These are phyloP conservation scores for Juncus inflexus DNA, from an alignment of 176 grass and related monocot species.

Conservation along the genomic window DNA sequence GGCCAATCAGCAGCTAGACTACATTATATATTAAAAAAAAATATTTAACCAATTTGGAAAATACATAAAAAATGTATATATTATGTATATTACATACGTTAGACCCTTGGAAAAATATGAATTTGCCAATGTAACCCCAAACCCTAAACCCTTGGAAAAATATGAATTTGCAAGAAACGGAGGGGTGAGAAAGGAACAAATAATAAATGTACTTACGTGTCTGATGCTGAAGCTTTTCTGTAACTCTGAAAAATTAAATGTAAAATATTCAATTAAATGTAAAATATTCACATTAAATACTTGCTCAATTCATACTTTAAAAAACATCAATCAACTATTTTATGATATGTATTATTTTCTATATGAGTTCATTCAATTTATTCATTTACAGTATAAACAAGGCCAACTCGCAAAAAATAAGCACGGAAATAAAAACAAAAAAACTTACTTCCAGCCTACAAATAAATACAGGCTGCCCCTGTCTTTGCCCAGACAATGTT, in stretches of 20 bases:
- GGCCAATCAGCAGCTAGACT: conserved; percentile 80
- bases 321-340: too few species aligned
- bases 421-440: neutral
- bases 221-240: conserved; percentile 73
- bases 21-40: conserved; percentile 29
- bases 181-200: conserved; percentile 8
- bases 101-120: too few species aligned
- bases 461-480: conserved; percentile 92
- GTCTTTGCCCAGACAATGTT: conserved; percentile 89
- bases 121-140: too few species aligned
- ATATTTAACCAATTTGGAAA: neutral
- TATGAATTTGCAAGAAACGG: neutral
- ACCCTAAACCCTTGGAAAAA: neutral
- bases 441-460: conserved; percentile 99
- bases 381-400: too few species aligned
- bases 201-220: conserved; percentile 60
- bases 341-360: too few species aligned
- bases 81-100: neutral
- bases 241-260: conserved; percentile 60
- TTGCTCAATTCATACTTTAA: too few species aligned
- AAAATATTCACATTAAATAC: too few species aligned
- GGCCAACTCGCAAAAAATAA: neutral
- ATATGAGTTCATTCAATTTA: too few species aligned
- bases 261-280: neutral
- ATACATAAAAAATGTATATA: neutral